phyloP scores from a whole-genome alignment of 805 yeast species.

The Hanseniaspora mollemarum region DNA sequence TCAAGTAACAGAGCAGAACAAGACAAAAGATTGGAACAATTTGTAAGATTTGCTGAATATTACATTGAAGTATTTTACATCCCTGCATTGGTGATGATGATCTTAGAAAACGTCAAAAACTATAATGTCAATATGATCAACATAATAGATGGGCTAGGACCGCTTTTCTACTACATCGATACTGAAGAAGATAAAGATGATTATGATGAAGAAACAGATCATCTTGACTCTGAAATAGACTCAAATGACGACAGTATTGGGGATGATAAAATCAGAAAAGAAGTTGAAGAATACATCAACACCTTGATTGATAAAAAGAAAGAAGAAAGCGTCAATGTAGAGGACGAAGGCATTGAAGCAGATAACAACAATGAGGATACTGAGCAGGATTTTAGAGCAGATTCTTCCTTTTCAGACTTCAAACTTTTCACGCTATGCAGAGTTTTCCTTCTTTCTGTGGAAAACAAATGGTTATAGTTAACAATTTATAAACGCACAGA shows the following conservation, averaged over 20 bases:
- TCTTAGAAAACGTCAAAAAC: constrained; percentile 24
- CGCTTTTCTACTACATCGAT: constrained; percentile 30
- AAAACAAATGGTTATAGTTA: constrained; percentile 29
- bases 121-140: constrained; percentile 28
- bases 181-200: constrained; percentile 21
- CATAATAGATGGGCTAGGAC: constrained; percentile 29
- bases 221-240: constrained; percentile 19
- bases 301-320: constrained; percentile 23
- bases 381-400: constrained; percentile 7
- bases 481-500: not conserved
- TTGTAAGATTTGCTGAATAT: constrained; percentile 32
- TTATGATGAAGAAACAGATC: constrained; percentile 23
- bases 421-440: constrained; percentile 30
- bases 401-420: constrained; percentile 23
- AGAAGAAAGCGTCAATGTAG: constrained; percentile 17
- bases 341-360: not conserved
- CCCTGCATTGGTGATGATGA: constrained; percentile 27
- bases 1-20: constrained; percentile 31
- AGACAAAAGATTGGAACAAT: constrained; percentile 30
- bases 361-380: constrained; percentile 14
- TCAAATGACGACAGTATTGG: constrained; percentile 15
- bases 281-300: constrained; percentile 27
- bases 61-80: constrained; percentile 29
- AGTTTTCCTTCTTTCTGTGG: constrained; percentile 31
- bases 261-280: not conserved